A percentile compares a stretch with the other conserved stretches of the same genome.
phyloP scores from a whole-genome alignment of 2,329 filamentous ascomycete species.

The Cordyceps sp. region DNA sequence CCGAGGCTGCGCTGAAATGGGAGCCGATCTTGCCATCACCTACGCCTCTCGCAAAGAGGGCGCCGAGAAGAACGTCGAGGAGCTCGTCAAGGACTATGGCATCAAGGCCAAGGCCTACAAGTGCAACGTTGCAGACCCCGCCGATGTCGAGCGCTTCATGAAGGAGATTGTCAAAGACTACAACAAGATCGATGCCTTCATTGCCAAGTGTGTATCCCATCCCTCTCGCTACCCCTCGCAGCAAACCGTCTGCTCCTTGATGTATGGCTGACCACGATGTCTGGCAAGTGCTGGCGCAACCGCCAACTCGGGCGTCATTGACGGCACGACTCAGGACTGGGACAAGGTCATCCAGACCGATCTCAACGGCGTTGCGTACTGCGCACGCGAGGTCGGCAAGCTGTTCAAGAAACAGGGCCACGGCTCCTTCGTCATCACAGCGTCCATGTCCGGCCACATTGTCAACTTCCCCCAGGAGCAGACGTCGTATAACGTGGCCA shows the following conservation, averaged over 20 bases:
- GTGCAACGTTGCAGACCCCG: slow-evolving; percentile 37
- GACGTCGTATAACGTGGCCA: slow-evolving; percentile 49
- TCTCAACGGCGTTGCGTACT: slow-evolving; percentile 52
- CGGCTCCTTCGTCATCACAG: slow-evolving; percentile 52
- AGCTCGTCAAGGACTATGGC: slow-evolving; percentile 48
- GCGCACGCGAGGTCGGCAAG: slow-evolving; percentile 44
- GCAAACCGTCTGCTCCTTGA: background rate
- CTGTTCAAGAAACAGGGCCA: slow-evolving; percentile 48
- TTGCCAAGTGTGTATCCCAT: slow-evolving; percentile 47
- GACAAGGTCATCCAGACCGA: slow-evolving; percentile 45
- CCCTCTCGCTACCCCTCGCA: background rate
- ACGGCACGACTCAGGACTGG: slow-evolving; percentile 52
- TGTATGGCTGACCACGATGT: background rate
- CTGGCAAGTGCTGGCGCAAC: slow-evolving; percentile 43
- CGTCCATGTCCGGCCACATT: slow-evolving; percentile 54
- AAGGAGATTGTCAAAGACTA: slow-evolving; percentile 56
- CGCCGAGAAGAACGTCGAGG: slow-evolving; percentile 47
- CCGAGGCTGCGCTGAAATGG: slow-evolving; percentile 53
- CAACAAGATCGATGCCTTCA: slow-evolving; percentile 56
- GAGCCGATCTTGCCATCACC: slow-evolving; percentile 54
- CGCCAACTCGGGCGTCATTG: slow-evolving; percentile 50
- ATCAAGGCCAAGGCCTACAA: slow-evolving; percentile 49
- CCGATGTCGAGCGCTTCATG: slow-evolving; percentile 33
- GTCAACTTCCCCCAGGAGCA: slow-evolving; percentile 56
- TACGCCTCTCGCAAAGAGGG: slow-evolving; percentile 55